phyloP scores from a whole-genome alignment of 352 stramenopile genomes.

The Phytophthora ohioensis region DNA sequence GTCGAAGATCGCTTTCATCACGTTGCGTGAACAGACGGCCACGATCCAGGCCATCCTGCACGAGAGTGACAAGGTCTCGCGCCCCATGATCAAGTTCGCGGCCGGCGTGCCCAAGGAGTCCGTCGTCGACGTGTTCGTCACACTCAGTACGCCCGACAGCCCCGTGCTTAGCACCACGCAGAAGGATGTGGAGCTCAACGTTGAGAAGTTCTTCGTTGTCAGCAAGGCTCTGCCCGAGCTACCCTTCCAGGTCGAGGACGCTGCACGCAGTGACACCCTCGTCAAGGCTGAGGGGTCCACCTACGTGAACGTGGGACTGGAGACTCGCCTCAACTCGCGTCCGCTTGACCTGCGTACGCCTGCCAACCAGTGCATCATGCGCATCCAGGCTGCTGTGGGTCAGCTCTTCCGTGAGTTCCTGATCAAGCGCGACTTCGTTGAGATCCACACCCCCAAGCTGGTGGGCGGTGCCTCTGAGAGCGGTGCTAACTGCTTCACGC shows the following conservation, averaged over 20 bases:
- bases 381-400: constrained; percentile 96
- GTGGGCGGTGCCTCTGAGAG: constrained; percentile 97
- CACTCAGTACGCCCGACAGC: constrained; percentile 86
- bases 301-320: constrained; percentile 89
- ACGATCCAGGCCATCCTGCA: constrained; percentile 95
- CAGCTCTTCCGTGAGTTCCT: constrained; percentile 98
- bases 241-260: constrained; percentile 96
- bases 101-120: constrained; percentile 95
- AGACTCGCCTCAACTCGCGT: constrained; percentile 96
- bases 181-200: constrained; percentile 95
- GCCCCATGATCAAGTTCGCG: constrained; percentile 98
- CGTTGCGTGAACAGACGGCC: constrained; percentile 95
- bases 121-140: constrained; percentile 97
- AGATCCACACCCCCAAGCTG: constrained; percentile 99
- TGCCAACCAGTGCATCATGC: constrained; percentile 99
- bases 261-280: constrained; percentile 87
- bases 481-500: constrained; percentile 98
- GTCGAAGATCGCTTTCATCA: constrained; percentile 96
- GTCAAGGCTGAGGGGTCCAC: constrained; percentile 85
- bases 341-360: constrained; percentile 98
- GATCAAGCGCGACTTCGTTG: constrained; percentile 95
- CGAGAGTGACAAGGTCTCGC: constrained; percentile 90
- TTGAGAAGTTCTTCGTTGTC: constrained; percentile 96
- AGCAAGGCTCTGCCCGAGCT: constrained; percentile 94
- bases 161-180: constrained; percentile 95